Evolutionary conservation across 1,139 yeast genomes (phyloP).

Genomic region (Barnettozyma hawaiiensis): DNA sequence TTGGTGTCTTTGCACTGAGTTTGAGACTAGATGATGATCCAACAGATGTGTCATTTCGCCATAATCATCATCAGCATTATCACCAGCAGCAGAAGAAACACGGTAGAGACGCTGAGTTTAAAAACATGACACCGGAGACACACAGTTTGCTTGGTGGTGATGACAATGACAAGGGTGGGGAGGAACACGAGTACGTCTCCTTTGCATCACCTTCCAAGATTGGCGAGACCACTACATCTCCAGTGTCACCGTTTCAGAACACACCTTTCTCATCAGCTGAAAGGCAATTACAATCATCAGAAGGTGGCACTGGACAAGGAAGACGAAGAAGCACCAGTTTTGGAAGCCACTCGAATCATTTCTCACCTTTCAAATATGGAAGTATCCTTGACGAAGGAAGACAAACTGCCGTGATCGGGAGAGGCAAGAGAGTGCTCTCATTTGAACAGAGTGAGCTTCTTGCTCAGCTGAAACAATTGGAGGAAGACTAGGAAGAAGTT

Average conservation of each 20-base stretch:
- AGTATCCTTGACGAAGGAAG: slow-evolving; percentile 13
- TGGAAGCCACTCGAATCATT: slow-evolving; percentile 4
- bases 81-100: no score
- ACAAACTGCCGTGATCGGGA: slow-evolving; percentile 1
- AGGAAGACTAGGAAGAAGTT: no score
- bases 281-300: not conserved
- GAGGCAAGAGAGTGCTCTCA: slow-evolving; percentile 34
- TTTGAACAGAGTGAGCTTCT: slow-evolving; percentile 46
- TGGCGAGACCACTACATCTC: not conserved
- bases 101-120: slow-evolving; percentile 1
- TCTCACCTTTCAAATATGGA: slow-evolving; percentile 15
- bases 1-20: slow-evolving; percentile 52
- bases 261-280: not conserved
- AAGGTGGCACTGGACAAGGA: not conserved
- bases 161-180: no score
- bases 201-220: slow-evolving; percentile 30
- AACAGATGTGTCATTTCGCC: not conserved
- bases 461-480: slow-evolving; percentile 32
- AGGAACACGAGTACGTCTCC: slow-evolving; percentile 33
- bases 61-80: not conserved
- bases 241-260: slow-evolving; percentile 2
- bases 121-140: slow-evolving; percentile 4
- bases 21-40: slow-evolving; percentile 36
- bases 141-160: slow-evolving; percentile 16
- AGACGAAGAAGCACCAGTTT: slow-evolving; percentile 7